These are phyloP conservation scores for Catenaria anguillulae DNA, from an alignment of 371 early-diverging fungal genomes.

Conservation along the genomic window DNA sequence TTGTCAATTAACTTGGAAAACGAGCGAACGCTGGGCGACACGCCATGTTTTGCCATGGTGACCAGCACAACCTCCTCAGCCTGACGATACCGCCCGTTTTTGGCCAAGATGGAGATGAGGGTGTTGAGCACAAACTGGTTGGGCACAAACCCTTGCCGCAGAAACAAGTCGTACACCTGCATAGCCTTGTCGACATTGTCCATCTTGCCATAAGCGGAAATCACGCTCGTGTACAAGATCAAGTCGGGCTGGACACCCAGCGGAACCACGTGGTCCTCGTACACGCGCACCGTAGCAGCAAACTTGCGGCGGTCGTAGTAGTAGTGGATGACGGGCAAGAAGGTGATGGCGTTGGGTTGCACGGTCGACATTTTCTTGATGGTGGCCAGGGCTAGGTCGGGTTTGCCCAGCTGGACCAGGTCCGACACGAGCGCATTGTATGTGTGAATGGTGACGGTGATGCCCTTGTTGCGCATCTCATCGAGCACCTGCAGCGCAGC, in stretches of 20 bases:
- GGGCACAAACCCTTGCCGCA: background rate
- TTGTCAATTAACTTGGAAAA: background rate
- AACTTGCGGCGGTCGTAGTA: conserved; percentile 1
- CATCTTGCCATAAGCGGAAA: background rate
- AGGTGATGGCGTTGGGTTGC: background rate
- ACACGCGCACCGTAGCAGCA: background rate
- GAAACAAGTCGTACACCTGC: background rate
- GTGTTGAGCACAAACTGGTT: conserved; percentile 7
- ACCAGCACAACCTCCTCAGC: background rate
- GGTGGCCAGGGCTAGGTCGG: background rate
- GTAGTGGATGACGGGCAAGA: background rate
- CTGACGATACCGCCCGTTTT: background rate
- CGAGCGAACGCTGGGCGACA: background rate
- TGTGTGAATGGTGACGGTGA: background rate
- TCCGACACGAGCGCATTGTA: background rate
- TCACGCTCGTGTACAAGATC: background rate
- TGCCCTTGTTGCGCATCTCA: background rate
- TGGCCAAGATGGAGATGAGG: conserved; percentile 1
- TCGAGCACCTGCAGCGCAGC: background rate
- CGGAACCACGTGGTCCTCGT: background rate
- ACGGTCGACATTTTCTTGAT: background rate
- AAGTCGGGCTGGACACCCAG: background rate
- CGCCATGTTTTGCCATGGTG: background rate
- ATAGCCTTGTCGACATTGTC: background rate
- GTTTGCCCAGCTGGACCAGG: background rate